Evolutionary conservation across 805 yeast genomes (phyloP).

Genomic region (Candida takata): DNA sequence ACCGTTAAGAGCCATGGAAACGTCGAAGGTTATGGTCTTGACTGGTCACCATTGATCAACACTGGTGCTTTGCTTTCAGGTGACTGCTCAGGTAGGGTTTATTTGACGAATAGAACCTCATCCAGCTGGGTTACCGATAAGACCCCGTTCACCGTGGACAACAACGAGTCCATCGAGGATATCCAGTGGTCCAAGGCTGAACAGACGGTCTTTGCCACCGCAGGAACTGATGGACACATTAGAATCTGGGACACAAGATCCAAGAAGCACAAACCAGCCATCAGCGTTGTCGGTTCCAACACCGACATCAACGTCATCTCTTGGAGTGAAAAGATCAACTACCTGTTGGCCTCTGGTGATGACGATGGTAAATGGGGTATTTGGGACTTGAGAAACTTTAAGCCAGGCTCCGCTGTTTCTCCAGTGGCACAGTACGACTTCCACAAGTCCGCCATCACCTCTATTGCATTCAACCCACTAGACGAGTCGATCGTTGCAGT

Average conservation of each 20-base stretch:
- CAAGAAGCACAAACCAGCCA: slow-evolving; percentile 84
- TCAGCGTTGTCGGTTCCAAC: slow-evolving; percentile 71
- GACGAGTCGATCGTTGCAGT: slow-evolving; percentile 96
- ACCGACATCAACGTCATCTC: slow-evolving; percentile 92
- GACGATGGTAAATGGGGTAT: slow-evolving; percentile 97
- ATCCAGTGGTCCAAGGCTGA: slow-evolving; percentile 95
- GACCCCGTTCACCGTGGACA: slow-evolving; percentile 57
- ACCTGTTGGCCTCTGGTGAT: slow-evolving; percentile 89
- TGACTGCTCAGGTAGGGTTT: slow-evolving; percentile 80
- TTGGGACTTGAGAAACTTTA: slow-evolving; percentile 91
- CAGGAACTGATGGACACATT: slow-evolving; percentile 84
- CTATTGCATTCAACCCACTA: slow-evolving; percentile 88
- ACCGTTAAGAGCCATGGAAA: slow-evolving; percentile 81
- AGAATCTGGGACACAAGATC: slow-evolving; percentile 97
- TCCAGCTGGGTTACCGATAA: slow-evolving; percentile 82
- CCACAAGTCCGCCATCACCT: slow-evolving; percentile 90
- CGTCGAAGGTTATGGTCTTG: slow-evolving; percentile 96
- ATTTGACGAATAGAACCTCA: slow-evolving; percentile 68
- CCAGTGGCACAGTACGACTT: slow-evolving; percentile 95
- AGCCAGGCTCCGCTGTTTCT: slow-evolving; percentile 41
- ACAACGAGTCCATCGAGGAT: slow-evolving; percentile 84
- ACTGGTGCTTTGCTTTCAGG: slow-evolving; percentile 85
- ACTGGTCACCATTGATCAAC: slow-evolving; percentile 85
- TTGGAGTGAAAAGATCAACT: slow-evolving; percentile 85
- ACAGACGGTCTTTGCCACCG: slow-evolving; percentile 90